Base-by-base conservation (phyloP, 345 rosid species). In the Kandelia obovata region DNA sequence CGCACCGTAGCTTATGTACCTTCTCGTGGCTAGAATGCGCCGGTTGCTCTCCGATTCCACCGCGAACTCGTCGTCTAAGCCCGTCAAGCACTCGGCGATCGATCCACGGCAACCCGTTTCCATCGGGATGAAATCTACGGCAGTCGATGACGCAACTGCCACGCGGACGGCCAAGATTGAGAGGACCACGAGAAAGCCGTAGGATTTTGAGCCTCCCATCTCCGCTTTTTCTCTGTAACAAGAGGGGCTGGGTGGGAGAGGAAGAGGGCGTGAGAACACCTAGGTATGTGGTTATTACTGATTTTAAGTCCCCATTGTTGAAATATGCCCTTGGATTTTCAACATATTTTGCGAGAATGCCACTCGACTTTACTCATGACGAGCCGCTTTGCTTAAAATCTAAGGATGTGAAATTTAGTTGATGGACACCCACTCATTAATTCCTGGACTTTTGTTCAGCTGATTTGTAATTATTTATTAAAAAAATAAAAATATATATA, bases 101-200 rank as follows among this genome's bases (percentile, higher is more conserved):
- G 80, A 64, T 58, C 80, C 79, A 5, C 61, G 47, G 72, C 79
- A 70, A 7, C 49, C 62, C 19, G 95, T 62, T 26, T 76, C 79
- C 47, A 80, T 7, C 35, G 86, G 82, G 67, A 83, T 10, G 72
- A 83, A 72, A 32, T 75, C 84, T 25, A 81, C 27, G 53, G 78
- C 62, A 0, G 71, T 31, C 0, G 81, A 75, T 17, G 89, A 66
- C 8, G 82, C 72, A 4, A 34, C 7, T 0, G 53, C 69, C 76
- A 67, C 73, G 66, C 81, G 88, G 56, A 81, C 77, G 77, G 83
- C 64, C 49, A 88, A 73, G 78, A 86, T 82, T 27, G 83, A 57
- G 17, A 77, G 63, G 57, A 81, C 65, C 15, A 78, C 51, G 58
- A 85, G 59, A 23, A 75, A 10, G 21, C 53, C 17, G 35, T 9